Conservation (phyloP, 306 rosid species). For the Casuarina glauca region DNA sequence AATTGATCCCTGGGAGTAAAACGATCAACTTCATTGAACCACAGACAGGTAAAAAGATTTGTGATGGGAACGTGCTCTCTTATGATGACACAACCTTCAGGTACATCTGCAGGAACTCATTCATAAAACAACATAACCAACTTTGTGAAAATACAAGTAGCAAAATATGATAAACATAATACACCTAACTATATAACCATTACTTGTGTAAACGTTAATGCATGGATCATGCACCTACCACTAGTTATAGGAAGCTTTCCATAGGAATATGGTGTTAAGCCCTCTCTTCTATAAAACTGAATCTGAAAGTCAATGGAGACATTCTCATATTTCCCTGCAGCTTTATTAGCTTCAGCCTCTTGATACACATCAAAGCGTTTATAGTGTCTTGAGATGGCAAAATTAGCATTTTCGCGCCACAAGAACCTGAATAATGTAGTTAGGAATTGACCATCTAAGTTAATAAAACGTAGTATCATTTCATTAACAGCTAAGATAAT, state of each 20-base stretch:
- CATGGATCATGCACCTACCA: constrained; percentile 52
- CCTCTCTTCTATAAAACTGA: constrained; percentile 74
- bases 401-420: constrained; percentile 89
- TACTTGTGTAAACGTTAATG: constrained; percentile 18
- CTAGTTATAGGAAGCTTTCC: constrained; percentile 91
- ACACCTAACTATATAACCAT: constrained; percentile 15
- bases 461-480: neutral
- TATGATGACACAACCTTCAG: constrained; percentile 91
- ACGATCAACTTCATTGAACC: constrained; percentile 98
- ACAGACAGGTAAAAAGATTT: constrained; percentile 86
- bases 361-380: constrained; percentile 88
- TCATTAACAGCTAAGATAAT: neutral
- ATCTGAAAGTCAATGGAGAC: constrained; percentile 81
- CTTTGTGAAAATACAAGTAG: constrained; percentile 13
- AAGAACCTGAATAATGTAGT: constrained; percentile 63
- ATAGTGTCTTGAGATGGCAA: constrained; percentile 95
- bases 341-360: constrained; percentile 97
- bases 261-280: constrained; percentile 76
- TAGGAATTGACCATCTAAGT: neutral
- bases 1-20: constrained; percentile 96
- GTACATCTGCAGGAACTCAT: constrained; percentile 78
- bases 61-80: constrained; percentile 94
- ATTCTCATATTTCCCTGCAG: constrained; percentile 86
- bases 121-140: constrained; percentile 23
- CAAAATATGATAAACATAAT: constrained; percentile 4